These are phyloP conservation scores for Cocos nucifera DNA, from an alignment of 176 grass and related monocot species.

Conservation along the genomic window DNA sequence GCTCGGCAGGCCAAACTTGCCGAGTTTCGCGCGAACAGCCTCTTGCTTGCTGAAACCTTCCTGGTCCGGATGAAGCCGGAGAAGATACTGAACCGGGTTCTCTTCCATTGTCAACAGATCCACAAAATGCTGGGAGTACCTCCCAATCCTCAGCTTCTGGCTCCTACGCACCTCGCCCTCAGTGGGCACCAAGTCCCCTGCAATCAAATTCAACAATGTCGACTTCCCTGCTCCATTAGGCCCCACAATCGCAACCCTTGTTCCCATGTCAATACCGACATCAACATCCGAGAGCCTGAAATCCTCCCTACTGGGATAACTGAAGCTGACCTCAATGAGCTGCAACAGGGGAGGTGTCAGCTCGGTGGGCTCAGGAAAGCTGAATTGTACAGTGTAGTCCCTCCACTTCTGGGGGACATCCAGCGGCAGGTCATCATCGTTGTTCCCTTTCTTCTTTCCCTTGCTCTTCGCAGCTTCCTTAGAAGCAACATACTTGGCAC, in stretches of 20 bases:
- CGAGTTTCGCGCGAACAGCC: constrained; percentile 82
- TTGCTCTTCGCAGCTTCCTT: constrained; percentile 81
- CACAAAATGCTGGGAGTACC: constrained; percentile 97
- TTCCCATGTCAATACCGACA: constrained; percentile 97
- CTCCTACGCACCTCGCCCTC: constrained; percentile 79
- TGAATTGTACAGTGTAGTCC: constrained; percentile 90
- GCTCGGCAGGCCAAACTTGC: constrained; percentile 90
- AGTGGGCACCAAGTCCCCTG: constrained; percentile 68
- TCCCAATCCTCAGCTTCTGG: constrained; percentile 83
- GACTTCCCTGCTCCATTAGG: constrained; percentile 97
- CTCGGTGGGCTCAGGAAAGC: constrained; percentile 93
- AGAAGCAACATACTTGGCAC: constrained; percentile 55
- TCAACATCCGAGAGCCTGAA: constrained; percentile 82
- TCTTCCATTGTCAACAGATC: constrained; percentile 95
- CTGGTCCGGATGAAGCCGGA: constrained; percentile 86
- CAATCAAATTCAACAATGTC: constrained; percentile 91
- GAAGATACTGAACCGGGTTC: constrained; percentile 85
- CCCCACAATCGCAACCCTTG: constrained; percentile 86
- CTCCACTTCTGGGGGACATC: constrained; percentile 81
- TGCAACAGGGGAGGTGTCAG: constrained; percentile 90
- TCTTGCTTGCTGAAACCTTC: constrained; percentile 92
- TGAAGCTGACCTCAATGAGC: constrained; percentile 79
- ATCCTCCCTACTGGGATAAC: constrained; percentile 67
- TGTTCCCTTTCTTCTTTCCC: constrained; percentile 61
- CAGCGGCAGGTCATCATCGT: constrained; percentile 43